Base-by-base conservation (phyloP, 2,329 filamentous ascomycete species). In the Fusarium sp. region DNA sequence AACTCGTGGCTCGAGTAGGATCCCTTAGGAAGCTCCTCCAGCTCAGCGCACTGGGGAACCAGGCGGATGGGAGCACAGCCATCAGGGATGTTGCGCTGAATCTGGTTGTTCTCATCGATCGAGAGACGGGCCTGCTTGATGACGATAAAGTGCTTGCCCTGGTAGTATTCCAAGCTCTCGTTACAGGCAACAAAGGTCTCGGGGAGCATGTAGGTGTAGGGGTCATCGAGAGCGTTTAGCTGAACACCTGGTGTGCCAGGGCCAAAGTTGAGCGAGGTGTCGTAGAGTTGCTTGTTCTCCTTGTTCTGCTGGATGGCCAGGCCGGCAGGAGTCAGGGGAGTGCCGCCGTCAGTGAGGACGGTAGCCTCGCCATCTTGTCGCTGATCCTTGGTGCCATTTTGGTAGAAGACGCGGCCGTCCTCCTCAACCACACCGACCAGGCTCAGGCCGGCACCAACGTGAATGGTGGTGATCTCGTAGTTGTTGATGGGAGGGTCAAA, bases 381-480 rank as follows among this genome's bases (percentile, higher is more conserved):
- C 43, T 85, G 81, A 8, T 77, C 66, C 14, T 80, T 80, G 14
- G 86, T 87, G 74, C 84, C 86, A 74, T 89, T 89, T 66, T 85
- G 80, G 82, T 88, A 89, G 76, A 88, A 89, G 67, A 85, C 63
- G 9, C 72, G 72, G n/a, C 73, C 75, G 27, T 68, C 54, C 33
- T 69, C 60, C 32, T 78, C 73, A 22, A 73, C 69, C 14, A 86
- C 79, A 2, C 84, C 82, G 10, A 83, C 85, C 3, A 83, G 81
- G 63, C 81, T 82, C 11, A 80, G 66, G 2, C 83, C 85, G 1
- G 86, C 84, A 38, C 86, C 85, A 8, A 80, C 80, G 76, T 87
- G 86, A 45, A 86, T 84, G 56, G 81, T 83, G 52, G 80, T 78
- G 30, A 88, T 64, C 56, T 80, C 80, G 68, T 77, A 82, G 75